These are phyloP conservation scores for Yamadazyma pseudoaaseri DNA, from an alignment of 1,139 yeast genomes.

Conservation along the genomic window DNA sequence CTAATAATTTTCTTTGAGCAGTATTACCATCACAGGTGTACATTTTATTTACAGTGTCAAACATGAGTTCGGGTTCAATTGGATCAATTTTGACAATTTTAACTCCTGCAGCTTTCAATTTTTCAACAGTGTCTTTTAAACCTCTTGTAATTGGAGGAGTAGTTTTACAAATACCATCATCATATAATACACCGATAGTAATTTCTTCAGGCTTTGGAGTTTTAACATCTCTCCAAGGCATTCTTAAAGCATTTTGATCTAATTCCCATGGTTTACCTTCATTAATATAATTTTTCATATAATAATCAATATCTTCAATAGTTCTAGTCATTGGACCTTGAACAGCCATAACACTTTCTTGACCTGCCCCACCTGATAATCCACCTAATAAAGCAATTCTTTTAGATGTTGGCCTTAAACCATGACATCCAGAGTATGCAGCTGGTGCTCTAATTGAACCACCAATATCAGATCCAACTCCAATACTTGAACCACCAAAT, in stretches of 20 bases:
- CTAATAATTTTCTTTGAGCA: slow-evolving; percentile 48
- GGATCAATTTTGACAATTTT: slow-evolving; percentile 48
- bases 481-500: slow-evolving; percentile 63
- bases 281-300: slow-evolving; percentile 56
- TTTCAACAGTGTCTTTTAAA: slow-evolving; percentile 24
- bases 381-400: slow-evolving; percentile 54
- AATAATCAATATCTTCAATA: slow-evolving; percentile 61
- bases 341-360: slow-evolving; percentile 58
- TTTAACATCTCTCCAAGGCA: slow-evolving; percentile 62
- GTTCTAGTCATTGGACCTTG: slow-evolving; percentile 64
- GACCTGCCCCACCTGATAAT: slow-evolving; percentile 54
- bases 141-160: slow-evolving; percentile 59
- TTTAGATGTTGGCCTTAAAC: slow-evolving; percentile 67
- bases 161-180: slow-evolving; percentile 36
- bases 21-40: slow-evolving; percentile 62
- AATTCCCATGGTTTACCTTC: slow-evolving; percentile 68
- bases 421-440: slow-evolving; percentile 65
- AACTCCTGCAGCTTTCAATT: slow-evolving; percentile 31
- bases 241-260: slow-evolving; percentile 54
- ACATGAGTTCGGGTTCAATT: slow-evolving; percentile 47
- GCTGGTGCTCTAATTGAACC: slow-evolving; percentile 79
- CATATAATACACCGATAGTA: slow-evolving; percentile 40
- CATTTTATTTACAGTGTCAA: slow-evolving; percentile 49
- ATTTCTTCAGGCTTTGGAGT: slow-evolving; percentile 39
- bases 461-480: slow-evolving; percentile 78